Base-by-base conservation (phyloP, 2,329 filamentous ascomycete species). In the Trichoderma citrinoviride region DNA sequence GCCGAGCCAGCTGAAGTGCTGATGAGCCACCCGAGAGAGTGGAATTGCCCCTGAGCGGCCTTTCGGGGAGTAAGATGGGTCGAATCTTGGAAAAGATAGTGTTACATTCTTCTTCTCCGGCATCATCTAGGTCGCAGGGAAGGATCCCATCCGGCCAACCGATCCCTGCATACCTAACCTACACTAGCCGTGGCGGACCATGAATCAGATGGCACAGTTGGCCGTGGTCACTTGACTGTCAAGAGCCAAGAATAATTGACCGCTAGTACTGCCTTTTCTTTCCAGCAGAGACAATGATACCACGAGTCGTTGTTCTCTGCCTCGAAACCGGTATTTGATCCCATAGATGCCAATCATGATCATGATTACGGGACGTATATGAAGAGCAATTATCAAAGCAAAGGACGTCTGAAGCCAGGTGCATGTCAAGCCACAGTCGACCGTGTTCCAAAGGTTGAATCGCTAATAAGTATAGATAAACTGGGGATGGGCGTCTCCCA, bases 391-490 rank as follows among this genome's bases (percentile, higher is more conserved):
- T 37, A 12, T 37, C 17, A 15, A 12, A 27, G 15, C 7, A 27
- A 3, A n/a, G 15, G 4, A 8, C 5, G 5, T 50, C 44, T 23
- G 40, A 7, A 17, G 43, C 23, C 19, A 56, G 17, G 5, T 7
- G 53, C 19, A 52, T 6, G n/a, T 33, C 12, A 14, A 33, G 15
- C 21, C 21, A n/a, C n/a, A 29, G 21, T 17, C 14, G 6, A 15
- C 14, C 15, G 29, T n/a, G n/a, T 23, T 25, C 2, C 17, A 50
- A n/a, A 2, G 5, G 3, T 14, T 29, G 10, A 19, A 17, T 4
- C 7, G 19, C 12, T 62, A 62, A 17, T 62, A 62, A n/a, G 60
- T 62, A 27, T 54, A 62, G 10, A 62, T 62, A 27, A 62, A 62
- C 3, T 62, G 19, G 17, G 60, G 60, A 40, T 62, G 60, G 27